A percentile compares a stretch with the other conserved stretches of the same genome.
phyloP scores from a whole-genome alignment of 2,329 filamentous ascomycete species.

The Diplodia corticola region DNA sequence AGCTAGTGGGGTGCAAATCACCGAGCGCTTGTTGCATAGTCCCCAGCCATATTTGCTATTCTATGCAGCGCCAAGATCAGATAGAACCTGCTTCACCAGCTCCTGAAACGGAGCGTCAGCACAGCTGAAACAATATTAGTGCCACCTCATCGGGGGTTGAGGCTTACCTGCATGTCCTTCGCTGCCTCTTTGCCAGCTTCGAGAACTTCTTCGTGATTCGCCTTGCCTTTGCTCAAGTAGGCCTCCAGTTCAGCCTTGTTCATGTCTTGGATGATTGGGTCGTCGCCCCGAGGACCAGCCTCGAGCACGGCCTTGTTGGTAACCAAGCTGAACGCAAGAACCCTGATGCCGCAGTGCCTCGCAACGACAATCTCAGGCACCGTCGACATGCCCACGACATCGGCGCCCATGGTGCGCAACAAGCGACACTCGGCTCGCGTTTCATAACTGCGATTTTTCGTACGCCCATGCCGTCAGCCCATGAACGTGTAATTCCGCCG shows the following conservation, averaged over 20 bases:
- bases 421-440: conserved; percentile 66
- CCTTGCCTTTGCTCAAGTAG: conserved; percentile 59
- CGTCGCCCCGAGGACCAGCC: conserved; percentile 60
- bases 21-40: background rate
- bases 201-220: conserved; percentile 66
- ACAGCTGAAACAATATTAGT: background rate
- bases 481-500: too few relatives aligned
- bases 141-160: background rate
- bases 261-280: conserved; percentile 53
- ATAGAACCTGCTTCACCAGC: conserved; percentile 49
- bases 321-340: conserved; percentile 65
- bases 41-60: conserved; percentile 5
- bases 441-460: conserved; percentile 57
- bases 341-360: conserved; percentile 62
- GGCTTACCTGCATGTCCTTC: conserved; percentile 59
- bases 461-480: background rate
- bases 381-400: conserved; percentile 70
- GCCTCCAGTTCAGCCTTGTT: conserved; percentile 53
- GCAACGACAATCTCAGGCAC: conserved; percentile 69
- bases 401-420: conserved; percentile 61
- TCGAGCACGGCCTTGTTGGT: conserved; percentile 65
- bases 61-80: conserved; percentile 35
- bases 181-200: conserved; percentile 62
- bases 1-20: background rate
- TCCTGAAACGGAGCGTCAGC: conserved; percentile 30